phyloP scores from a whole-genome alignment of 179 eudicot species.

The Heliamphora pulchella region DNA sequence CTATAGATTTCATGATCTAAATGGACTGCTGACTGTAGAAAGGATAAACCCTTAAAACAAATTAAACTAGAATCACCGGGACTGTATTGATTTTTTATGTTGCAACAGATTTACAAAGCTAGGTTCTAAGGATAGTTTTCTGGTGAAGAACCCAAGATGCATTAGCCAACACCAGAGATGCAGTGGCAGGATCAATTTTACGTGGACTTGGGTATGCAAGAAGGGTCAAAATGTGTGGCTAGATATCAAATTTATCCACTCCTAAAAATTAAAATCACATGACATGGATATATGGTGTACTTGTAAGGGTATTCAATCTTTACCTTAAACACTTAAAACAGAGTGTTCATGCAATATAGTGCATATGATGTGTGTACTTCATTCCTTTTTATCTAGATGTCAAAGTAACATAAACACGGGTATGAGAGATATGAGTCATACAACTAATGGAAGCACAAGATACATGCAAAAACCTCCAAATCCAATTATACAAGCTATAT shows the following conservation, averaged over 20 bases:
- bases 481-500: no score
- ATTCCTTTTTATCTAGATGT: not conserved
- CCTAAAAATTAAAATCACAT: not conserved
- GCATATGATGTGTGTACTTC: not conserved
- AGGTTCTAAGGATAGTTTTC: not conserved
- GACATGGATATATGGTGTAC: not conserved
- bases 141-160: no score
- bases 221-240: not conserved
- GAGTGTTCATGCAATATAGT: not conserved
- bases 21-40: not conserved
- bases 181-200: not conserved
- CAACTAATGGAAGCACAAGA: not conserved
- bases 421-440: not conserved
- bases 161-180: not conserved
- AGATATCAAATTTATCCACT: not conserved
- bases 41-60: not conserved
- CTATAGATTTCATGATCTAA: not conserved
- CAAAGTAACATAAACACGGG: not conserved
- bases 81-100: not conserved
- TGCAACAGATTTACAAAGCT: not conserved
- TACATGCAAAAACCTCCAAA: not conserved
- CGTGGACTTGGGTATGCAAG: not conserved
- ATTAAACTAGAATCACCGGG: not conserved
- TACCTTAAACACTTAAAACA: no score
- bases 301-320: not conserved